Base-by-base conservation (phyloP, 805 yeast species). In the Pichia manshurica region DNA sequence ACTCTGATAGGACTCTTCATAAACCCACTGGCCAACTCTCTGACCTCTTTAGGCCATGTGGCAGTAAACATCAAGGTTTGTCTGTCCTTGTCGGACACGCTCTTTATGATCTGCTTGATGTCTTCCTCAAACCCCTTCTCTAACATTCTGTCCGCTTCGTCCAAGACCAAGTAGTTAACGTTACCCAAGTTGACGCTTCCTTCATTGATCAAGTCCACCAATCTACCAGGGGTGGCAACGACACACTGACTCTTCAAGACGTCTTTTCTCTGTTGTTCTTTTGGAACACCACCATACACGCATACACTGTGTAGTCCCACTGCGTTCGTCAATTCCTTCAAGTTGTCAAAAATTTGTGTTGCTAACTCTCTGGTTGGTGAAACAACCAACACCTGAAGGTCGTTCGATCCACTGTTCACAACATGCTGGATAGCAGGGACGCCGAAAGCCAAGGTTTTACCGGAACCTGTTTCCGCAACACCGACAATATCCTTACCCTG, bases 1-100 rank as follows among this genome's bases (percentile, higher is more conserved):
- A 93, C 86, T 66, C 87, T 89, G 42, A 88, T 87, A n/a, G 97
- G 95, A 25, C 65, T 55, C 20, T 75, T 78, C 95, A 93, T 86
- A 68, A 84, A 93, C 6, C 84, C 77, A 17, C 81, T 63, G 8
- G 99, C 99, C 53, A 93, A 75, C 54, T 88, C 95, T 62, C 98
- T 82, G 32, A 93, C 98, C 69, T 91, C 96, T 59, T 86, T 87
- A n/a, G 99, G 99, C 99, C 99, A 93, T 1, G 99, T 93, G n/a
- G 99, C 99, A 9, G 99, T 91, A 69, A 93, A 93, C 98, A 93
- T 93, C 54, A 93, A 74, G 0, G 99, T 93, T 68, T 91, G 98
- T 70, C 98, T 75, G 25, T 74, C 59, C 22, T 66, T 29, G 68
- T 61, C 52, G 29, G 87, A 75, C 48, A 73, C 70, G 40, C 83